Conservation (phyloP, 2,329 filamentous ascomycete genomes). For the Diatrype stigma region DNA sequence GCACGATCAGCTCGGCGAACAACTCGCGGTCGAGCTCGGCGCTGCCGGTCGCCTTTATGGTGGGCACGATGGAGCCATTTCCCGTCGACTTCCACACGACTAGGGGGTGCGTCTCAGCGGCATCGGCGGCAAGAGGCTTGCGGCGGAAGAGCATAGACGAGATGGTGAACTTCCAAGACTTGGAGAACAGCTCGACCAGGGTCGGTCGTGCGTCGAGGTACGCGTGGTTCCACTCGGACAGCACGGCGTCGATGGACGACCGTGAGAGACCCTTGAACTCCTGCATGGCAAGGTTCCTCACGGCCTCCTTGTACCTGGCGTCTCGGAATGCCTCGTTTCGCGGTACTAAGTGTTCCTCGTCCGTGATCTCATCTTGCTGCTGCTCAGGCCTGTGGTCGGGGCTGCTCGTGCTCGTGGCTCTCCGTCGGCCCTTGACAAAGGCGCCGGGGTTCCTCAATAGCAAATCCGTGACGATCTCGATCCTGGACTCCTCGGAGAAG, state of each 20-base stretch:
- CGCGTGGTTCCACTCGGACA: slow-evolving; percentile 76
- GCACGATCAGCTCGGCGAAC: slow-evolving; percentile 52
- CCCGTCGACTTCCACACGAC: slow-evolving; percentile 57
- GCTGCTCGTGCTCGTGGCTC: slow-evolving; percentile 23
- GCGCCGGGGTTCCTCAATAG: slow-evolving; percentile 67
- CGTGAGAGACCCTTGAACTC: slow-evolving; percentile 73
- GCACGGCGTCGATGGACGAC: slow-evolving; percentile 71
- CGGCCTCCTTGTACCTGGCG: slow-evolving; percentile 63
- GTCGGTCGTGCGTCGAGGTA: slow-evolving; percentile 69
- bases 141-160: slow-evolving; percentile 66
- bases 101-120: slow-evolving; percentile 57
- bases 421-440: slow-evolving; percentile 68
- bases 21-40: slow-evolving; percentile 60
- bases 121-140: slow-evolving; percentile 48
- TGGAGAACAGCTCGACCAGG: slow-evolving; percentile 63
- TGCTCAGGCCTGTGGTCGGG: slow-evolving; percentile 3
- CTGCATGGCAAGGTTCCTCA: slow-evolving; percentile 61
- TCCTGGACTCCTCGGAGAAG: slow-evolving; percentile 70
- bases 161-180: slow-evolving; percentile 74
- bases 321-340: slow-evolving; percentile 64
- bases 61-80: slow-evolving; percentile 53
- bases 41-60: slow-evolving; percentile 62
- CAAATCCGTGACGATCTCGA: slow-evolving; percentile 73
- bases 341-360: slow-evolving; percentile 39
- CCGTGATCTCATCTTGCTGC: slow-evolving; percentile 27